Evolutionary conservation across 1,139 yeast species (phyloP), one percentile per base, ranked within the genome.

Genomic region (Arxiozyma slooffiae): DNA sequence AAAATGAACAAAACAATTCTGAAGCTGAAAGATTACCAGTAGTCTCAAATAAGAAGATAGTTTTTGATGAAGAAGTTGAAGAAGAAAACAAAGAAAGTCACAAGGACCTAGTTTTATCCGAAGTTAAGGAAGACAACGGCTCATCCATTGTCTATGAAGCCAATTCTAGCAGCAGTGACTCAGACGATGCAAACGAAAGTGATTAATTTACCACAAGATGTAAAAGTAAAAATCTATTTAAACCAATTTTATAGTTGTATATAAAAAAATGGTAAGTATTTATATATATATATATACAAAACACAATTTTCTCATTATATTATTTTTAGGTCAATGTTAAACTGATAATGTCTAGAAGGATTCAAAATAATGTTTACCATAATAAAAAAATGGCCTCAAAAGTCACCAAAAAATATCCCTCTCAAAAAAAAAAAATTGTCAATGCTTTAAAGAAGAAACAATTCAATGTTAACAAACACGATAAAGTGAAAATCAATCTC

Each of bases 21-120:
- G 60, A 60, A 53, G 67, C 61, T 8, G 72, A 69, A 48, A 63
- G 67, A 26, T 52, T 67, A 49, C 71, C 74, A 20, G 72, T 71
- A 11, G 71, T 70, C 40, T 71, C 73, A 14, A 69, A 67, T 57
- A 71, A 66, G 53, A 72, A 69, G 57, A 70, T 70, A 50, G 67
- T 61, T 23, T 71, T 71, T 53, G 74, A 70, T 54, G 74, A 71
- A 55, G 68, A 63, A 53, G 66, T 61, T 21, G 63, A 66, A 34
- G 60, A 61, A 18, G 69, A 63, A 51, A 67, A 67, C 52, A 62
- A 60, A 48, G 68, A 62, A 51, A 65, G 68, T 49, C 69, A 66
- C 53, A 64, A 63, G 49, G 70, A 67, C 23, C 48, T 67, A 38
- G 60, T 63, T 26, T 50, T 67, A 30, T 60, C 68, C 18, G 59